Evolutionary conservation across 2,329 filamentous ascomycete genomes (phyloP), one percentile per base, ranked within the genome.

Genomic region (Epichloe coenophiala): DNA sequence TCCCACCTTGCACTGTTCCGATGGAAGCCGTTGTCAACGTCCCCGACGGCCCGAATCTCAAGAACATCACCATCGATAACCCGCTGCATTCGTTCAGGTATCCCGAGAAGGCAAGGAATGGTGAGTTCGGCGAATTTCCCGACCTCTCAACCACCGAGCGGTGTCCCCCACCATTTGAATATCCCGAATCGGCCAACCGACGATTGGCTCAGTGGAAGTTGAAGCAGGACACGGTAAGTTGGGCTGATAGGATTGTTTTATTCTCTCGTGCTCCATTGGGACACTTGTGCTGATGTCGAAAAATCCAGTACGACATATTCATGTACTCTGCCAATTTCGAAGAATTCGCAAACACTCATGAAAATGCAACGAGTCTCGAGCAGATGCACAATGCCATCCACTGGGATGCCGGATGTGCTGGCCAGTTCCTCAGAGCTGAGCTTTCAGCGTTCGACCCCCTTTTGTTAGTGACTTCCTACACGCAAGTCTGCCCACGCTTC

Each of bases 11-110:
- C n/a, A 68, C 63, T 2, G 60, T 61, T 2, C 58, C 60, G 27
- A 55, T 61, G 40, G 68, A 60, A 11, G 59, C 71, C 46, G 65
- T 51, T 5, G 61, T 76, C 52, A 67, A 66, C n/a, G 63, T 72
- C 17, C 69, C 74, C 3, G 59, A 63, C 21, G 68, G 68, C 47
- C 55, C 58, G 38, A 54, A 53, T 15, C 47, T 68, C 19, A 54
- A 52, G 42, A 33, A 53, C 4, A 60, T 67, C 31, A 62, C 60
- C 5, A 65, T 78, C 33, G 60, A 63, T 39, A 81, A 81, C 58
- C 78, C 78, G 3, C 62, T 81, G 1, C 71, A 69, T 55, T 71
- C 68, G 50, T 82, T 73, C 61, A 63, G 56, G 2, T 80, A 77
- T 61, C 73, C 72, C 11, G 56, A 59, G 52, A 60, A 61, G 46